A percentile compares a stretch with the other conserved stretches of the same genome.
Evolutionary conservation across 306 rosid genomes (phyloP).

Genomic region (Carpinus viminea): DNA sequence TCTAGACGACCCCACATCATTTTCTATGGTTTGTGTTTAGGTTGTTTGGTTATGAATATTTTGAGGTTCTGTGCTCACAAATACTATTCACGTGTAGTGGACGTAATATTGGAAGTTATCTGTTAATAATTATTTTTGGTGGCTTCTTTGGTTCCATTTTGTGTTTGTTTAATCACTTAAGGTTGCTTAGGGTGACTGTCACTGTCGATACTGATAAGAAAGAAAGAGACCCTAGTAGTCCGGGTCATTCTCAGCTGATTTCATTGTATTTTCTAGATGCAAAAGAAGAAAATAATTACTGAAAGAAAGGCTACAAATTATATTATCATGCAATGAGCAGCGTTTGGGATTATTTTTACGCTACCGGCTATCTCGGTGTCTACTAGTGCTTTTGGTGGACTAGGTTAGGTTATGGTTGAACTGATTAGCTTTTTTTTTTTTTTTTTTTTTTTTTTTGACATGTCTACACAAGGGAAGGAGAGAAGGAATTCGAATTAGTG

Average conservation of each 20-base stretch:
- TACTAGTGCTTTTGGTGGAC: no score
- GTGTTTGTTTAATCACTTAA: slow-evolving; percentile 18
- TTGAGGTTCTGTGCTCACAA: slow-evolving; percentile 9
- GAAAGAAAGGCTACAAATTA: neutral
- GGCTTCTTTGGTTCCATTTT: slow-evolving; percentile 14
- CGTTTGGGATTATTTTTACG: no score
- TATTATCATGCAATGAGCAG: neutral
- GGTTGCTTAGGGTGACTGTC: slow-evolving; percentile 16
- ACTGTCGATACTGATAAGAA: slow-evolving; percentile 3
- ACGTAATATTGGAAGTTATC: slow-evolving; percentile 21
- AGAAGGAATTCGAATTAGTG: no score
- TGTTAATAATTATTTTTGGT: neutral
- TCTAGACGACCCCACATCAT: slow-evolving; percentile 35
- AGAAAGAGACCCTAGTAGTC: neutral
- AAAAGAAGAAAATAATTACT: neutral
- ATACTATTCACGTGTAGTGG: slow-evolving; percentile 36
- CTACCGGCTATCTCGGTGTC: no score
- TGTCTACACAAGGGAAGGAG: no score
- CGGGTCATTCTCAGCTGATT: slow-evolving; percentile 4
- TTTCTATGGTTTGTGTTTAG: slow-evolving; percentile 19
- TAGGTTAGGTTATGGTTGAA: no score
- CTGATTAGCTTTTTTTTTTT: no score
- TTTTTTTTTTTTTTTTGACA: no score
- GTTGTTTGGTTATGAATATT: slow-evolving; percentile 19
- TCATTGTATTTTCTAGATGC: neutral